phyloP scores from a whole-genome alignment of 495 filamentous ascomycete genomes.

The Evernia prunastri region DNA sequence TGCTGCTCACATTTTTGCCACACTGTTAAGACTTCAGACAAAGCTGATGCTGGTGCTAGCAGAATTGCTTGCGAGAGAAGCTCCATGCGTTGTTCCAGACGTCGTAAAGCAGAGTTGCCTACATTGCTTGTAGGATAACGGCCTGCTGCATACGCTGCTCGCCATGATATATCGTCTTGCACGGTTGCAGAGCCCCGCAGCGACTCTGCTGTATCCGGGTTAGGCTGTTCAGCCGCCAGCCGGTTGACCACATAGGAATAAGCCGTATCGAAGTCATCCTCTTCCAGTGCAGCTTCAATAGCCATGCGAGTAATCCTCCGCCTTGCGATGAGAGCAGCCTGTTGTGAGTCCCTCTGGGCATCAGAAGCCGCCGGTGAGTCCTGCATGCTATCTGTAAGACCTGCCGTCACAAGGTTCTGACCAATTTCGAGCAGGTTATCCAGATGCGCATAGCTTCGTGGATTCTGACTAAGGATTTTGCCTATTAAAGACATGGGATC shows the following conservation, averaged over 20 bases:
- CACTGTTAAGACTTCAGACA: constrained; percentile 76
- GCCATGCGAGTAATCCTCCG: constrained; percentile 79
- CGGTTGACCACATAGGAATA: constrained; percentile 86
- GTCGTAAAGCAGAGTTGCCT: constrained; percentile 47
- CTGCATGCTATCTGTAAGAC: constrained; percentile 40
- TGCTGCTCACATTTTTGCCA: constrained; percentile 90
- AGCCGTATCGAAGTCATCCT: constrained; percentile 93
- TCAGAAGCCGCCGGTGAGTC: constrained; percentile 16
- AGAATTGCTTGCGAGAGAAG: constrained; percentile 79
- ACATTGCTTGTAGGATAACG: constrained; percentile 52
- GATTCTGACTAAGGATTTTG: constrained; percentile 84
- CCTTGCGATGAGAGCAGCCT: constrained; percentile 36
- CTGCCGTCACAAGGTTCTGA: constrained; percentile 66
- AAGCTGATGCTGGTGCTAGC: constrained; percentile 67
- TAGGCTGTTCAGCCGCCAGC: constrained; percentile 35
- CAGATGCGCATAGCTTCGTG: constrained; percentile 74
- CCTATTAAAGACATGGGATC: constrained; percentile 80
- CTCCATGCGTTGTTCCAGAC: constrained; percentile 80
- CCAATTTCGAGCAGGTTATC: constrained; percentile 79
- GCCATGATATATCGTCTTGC: constrained; percentile 82
- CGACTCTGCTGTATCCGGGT: constrained; percentile 22
- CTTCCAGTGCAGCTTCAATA: constrained; percentile 74
- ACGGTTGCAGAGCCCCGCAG: constrained; percentile 21
- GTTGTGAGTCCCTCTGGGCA: constrained; percentile 10
- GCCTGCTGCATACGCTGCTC: constrained; percentile 82